Evolutionary conservation across 108 stramenopile species (phyloP), one percentile per base, ranked within the genome.

Genomic region (Discostella stelligeroides): DNA sequence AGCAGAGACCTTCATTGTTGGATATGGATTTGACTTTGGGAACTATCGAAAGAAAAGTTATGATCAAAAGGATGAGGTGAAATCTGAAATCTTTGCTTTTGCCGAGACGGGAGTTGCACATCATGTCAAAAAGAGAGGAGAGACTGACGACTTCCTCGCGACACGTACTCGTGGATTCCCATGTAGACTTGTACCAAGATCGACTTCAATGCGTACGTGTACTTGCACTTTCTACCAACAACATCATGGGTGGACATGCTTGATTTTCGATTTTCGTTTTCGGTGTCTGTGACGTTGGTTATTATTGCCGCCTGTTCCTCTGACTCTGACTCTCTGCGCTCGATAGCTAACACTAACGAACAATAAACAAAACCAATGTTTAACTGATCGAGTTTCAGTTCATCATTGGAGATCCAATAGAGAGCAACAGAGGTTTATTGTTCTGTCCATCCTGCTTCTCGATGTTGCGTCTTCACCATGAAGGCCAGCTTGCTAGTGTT

Each of bases 1-100:
- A 54, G 81, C 76, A 72, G 88, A 75, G 85, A 88, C 82, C 85
- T 92, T 92, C 91, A 89, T 92, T 48, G 56, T 86, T 57, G 50
- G 39, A 17, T 50, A 3, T 64, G 38, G 7, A 34, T 15, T 58
- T 58, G 13, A 4, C 1, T 5, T 24, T 53, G 24, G 4, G 57
- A 34, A 58, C 57, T 58, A 58, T 58, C 57, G 57, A 12, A 58
- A 40, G 39, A n/a, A n/a, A 58, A 34, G 34, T 58, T 58, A 28
- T 58, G 57, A 58, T 27, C 7, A 2, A 37, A 58, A 20, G 20
- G 56, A 3, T 18, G 25, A n/a, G n/a, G n/a, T n/a, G n/a, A n/a
- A n/a, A n/a, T n/a, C n/a, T n/a, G n/a, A n/a, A n/a, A n/a, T n/a
- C n/a, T n/a, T n/a, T n/a, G n/a, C n/a, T n/a, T n/a, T n/a, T n/a